These are phyloP conservation scores for Collybia mongolica DNA, from an alignment of 768 basidiomycete genomes.

Conservation along the genomic window DNA sequence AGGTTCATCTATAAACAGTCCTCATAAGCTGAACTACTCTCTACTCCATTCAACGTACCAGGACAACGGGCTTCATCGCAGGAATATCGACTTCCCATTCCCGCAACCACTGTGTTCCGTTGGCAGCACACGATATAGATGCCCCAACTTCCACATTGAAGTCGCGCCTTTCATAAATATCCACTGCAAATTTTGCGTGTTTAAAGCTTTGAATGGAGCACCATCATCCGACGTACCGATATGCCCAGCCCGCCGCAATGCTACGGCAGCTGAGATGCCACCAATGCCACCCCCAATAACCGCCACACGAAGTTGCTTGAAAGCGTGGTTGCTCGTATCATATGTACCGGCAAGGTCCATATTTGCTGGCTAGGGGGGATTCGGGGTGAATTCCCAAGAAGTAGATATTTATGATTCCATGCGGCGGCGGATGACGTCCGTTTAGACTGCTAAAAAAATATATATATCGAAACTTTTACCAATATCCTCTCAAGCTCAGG, in stretches of 20 bases:
- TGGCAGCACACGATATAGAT: conserved; percentile 31
- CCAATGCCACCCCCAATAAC: conserved; percentile 18
- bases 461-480: too few relatives aligned
- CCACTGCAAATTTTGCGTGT: conserved; percentile 14
- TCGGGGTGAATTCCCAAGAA: too few relatives aligned
- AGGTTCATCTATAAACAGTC: conserved; percentile 18
- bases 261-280: conserved; percentile 18
- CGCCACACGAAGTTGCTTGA: conserved; percentile 16
- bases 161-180: conserved; percentile 26
- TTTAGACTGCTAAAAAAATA: too few relatives aligned
- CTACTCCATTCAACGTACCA: conserved; percentile 9
- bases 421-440: too few relatives aligned
- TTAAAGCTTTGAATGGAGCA: background rate
- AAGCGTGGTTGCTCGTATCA: background rate
- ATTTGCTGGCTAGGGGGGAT: too few relatives aligned
- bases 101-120: conserved; percentile 30
- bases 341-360: too few relatives aligned
- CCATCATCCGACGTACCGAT: background rate
- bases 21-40: background rate
- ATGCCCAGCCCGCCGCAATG: conserved; percentile 30
- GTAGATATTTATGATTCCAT: too few relatives aligned
- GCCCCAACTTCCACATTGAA: conserved; percentile 31
- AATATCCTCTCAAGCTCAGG: too few relatives aligned
- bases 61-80: conserved; percentile 25
- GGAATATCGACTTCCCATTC: conserved; percentile 31